Evolutionary conservation across 305 asterid genomes (phyloP), one percentile per base, ranked within the genome.

Genomic region (Fraxinus latifolia): DNA sequence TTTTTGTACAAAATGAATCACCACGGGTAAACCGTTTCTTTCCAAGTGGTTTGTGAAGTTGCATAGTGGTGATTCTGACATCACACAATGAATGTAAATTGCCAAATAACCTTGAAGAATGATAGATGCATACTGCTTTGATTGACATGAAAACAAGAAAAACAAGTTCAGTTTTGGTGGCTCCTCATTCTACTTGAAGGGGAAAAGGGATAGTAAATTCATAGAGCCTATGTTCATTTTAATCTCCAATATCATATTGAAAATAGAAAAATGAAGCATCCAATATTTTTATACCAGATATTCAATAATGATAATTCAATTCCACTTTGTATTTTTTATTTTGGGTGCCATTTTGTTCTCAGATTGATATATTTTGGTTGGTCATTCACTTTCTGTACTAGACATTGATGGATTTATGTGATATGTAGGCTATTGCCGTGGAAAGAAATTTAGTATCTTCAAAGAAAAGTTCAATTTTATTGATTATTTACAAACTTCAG

Each of bases 121-220:
- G 84, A 83, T 72, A 82, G 80, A 71, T 80, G 78, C 74, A 15
- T 68, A 44, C 71, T 83, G 77, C 83, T 73, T 83, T 79, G 62
- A 55, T 78, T 53, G 80, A 44, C 17, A 14, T 14, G 55, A 14
- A 44, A 44, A 44, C 55, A 44, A 44, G 55, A 44, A 79, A 83
- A 70, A 78, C 76, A 17, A 80, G 88, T 87, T 82, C 79, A 84
- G 86, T 82, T 83, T 82, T 82, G 83, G 84, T 77, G 86, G 78
- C 47, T 82, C 79, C 77, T 71, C 85, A 53, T 77, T 71, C 82
- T 9, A 77, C 86, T 80, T 70, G 80, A 74, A 78, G 82, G 55
- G 55, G 84, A 79, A 21, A 76, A 87, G 76, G 50, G 79, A 81
- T 80, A 84, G 80, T 70, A 17, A 73, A 36, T 47, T 76, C 78